phyloP scores from a whole-genome alignment of 108 stramenopile species.

The Skeletonema menzelii region DNA sequence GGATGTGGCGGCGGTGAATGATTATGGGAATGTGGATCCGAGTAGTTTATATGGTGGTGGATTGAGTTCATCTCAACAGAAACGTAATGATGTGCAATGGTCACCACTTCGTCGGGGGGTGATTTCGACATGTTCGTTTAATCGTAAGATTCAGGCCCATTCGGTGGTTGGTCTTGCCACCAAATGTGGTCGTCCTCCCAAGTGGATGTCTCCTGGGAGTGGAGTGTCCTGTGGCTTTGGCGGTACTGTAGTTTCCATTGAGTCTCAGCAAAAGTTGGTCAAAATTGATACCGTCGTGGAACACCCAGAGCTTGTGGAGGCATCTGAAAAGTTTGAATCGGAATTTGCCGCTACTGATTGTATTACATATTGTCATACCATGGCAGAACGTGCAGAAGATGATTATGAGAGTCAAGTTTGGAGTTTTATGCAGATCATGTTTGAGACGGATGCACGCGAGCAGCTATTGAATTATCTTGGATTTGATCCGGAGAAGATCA shows the following conservation, averaged over 20 bases:
- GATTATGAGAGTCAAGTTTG: slow-evolving; percentile 73
- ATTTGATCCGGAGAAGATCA: slow-evolving; percentile 84
- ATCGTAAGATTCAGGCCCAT: slow-evolving; percentile 95
- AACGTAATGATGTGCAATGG: slow-evolving; percentile 89
- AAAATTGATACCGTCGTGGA: slow-evolving; percentile 67
- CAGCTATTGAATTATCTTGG: slow-evolving; percentile 89
- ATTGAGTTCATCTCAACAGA: slow-evolving; percentile 66
- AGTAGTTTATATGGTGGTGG: slow-evolving; percentile 56
- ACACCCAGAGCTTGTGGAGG: slow-evolving; percentile 60
- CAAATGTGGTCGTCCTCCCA: slow-evolving; percentile 86
- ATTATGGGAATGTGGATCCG: not conserved
- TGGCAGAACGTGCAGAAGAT: slow-evolving; percentile 50
- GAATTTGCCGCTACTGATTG: slow-evolving; percentile 58
- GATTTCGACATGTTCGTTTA: slow-evolving; percentile 89
- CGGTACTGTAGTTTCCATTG: slow-evolving; percentile 72
- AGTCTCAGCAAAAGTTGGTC: slow-evolving; percentile 41
- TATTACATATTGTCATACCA: slow-evolving; percentile 72
- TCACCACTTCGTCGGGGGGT: slow-evolving; percentile 90
- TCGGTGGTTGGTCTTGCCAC: slow-evolving; percentile 74
- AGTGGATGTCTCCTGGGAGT: slow-evolving; percentile 88
- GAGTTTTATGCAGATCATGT: slow-evolving; percentile 95
- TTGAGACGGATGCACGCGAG: slow-evolving; percentile 90
- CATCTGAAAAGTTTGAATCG: slow-evolving; percentile 70
- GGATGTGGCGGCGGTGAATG: not conserved
- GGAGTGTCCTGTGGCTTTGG: slow-evolving; percentile 94